Base-by-base conservation (phyloP, 192 early-diverging fungal species). In the Coemansia sp. region DNA sequence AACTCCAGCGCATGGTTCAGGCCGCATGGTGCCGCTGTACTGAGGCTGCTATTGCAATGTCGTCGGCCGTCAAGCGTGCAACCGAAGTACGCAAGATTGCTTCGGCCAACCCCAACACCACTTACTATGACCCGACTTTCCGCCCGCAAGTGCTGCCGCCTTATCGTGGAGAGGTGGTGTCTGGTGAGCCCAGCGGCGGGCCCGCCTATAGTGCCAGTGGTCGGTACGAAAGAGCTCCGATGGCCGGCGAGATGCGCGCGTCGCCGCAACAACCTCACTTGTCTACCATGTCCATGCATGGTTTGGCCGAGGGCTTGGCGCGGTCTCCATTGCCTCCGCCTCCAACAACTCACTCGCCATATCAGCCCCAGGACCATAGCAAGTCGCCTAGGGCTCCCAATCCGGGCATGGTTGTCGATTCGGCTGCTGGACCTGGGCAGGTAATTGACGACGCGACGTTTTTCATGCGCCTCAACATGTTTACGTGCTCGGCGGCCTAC, bases 61-160 rank as follows among this genome's bases (percentile, higher is more conserved):
- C 78, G 20, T 45, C 78, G 3, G 78, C 73, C 6, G 70, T 72
- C 18, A 74, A 68, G 47, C 69, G 73, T 4, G 70, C 73, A 3
- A 67, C 73, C 1, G 78, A 69, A 29, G 73, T 69, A 39, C 73
- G 68, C 16, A 62, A 70, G 11, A 67, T 75, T 9, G 68, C 72
- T 3, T 80, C 77, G 38, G 62, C 67, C 41, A 75, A 72, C 39
- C 66, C 73, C 39, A 65, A 61, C 39, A 58, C 70, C 11, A 32
- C 73, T 13, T 80, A 80, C 60, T 75, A 80, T 27, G 78, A 80
- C n/a, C 78, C 78, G 49, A 80, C 78, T 9, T 80, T 80, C 58
- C 69, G 78, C 4, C 78, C 73, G 32, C 78, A 80, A 60, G 73
- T 73, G 10, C 70, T 75, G 38, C 78, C 73, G 32, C 78, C 78